Evolutionary conservation across 805 yeast genomes (phyloP).

Genomic region (Torulaspora maleeae): DNA sequence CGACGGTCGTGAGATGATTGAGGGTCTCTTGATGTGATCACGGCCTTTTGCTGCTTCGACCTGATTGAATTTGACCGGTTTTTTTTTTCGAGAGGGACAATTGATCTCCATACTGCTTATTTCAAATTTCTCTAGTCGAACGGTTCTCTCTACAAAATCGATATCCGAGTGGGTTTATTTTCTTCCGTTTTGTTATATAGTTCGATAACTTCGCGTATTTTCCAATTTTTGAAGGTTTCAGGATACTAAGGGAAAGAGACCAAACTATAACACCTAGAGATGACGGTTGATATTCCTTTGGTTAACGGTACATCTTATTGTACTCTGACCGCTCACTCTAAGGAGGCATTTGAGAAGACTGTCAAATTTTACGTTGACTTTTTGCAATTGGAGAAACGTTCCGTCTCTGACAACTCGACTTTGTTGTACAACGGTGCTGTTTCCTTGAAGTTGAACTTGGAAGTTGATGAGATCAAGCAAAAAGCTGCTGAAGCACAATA

Average conservation of each 20-base stretch:
- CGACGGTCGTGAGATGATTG: conserved; percentile 2
- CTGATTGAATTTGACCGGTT: conserved; percentile 1
- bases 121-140: not conserved
- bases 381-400: conserved; percentile 17
- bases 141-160: not conserved
- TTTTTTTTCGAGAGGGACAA: conserved; percentile 3
- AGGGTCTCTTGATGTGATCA: conserved; percentile 7
- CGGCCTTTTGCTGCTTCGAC: conserved; percentile 1
- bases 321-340: conserved; percentile 48
- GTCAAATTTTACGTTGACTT: conserved; percentile 46
- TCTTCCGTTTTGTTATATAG: conserved; percentile 5
- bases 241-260: conserved; percentile 1
- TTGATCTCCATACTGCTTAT: conserved; percentile 4
- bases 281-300: conserved; percentile 24
- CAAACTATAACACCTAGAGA: conserved; percentile 4
- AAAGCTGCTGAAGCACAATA: conserved; percentile 6
- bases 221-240: not conserved
- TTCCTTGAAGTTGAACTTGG: conserved; percentile 28
- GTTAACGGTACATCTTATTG: conserved; percentile 54
- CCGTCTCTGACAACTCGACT: conserved; percentile 8
- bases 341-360: conserved; percentile 43
- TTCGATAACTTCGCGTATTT: conserved; percentile 3
- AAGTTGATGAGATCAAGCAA: conserved; percentile 16
- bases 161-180: conserved; percentile 8
- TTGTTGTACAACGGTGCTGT: conserved; percentile 23